These are phyloP conservation scores for Monosporozyma unispora DNA, from an alignment of 805 yeast genomes.

Conservation along the genomic window DNA sequence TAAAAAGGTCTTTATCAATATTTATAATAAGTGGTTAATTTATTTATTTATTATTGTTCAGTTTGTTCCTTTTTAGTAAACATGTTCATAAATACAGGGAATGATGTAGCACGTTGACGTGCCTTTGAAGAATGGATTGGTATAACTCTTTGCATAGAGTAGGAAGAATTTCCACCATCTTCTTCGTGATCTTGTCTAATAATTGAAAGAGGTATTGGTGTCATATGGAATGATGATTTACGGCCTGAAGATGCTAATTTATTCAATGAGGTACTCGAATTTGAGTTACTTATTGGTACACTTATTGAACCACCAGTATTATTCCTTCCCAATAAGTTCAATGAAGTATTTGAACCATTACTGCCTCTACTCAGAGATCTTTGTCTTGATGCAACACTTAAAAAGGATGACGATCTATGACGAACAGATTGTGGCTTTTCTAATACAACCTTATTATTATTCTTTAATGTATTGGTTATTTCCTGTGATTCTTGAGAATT, in stretches of 20 bases:
- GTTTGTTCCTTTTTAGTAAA: slow-evolving; percentile 2
- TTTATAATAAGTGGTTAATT: neutral
- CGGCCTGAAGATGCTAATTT: slow-evolving; percentile 13
- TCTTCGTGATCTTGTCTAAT: neutral
- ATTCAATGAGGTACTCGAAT: slow-evolving; percentile 8
- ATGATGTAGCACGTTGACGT: slow-evolving; percentile 4
- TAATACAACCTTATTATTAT: slow-evolving; percentile 3
- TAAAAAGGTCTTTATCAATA: neutral
- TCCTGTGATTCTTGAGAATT: neutral
- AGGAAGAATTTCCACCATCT: neutral
- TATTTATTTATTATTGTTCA: neutral
- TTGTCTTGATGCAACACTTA: slow-evolving; percentile 8
- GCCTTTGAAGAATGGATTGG: neutral
- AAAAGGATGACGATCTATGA: slow-evolving; percentile 19
- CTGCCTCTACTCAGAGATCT: slow-evolving; percentile 18
- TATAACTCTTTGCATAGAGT: neutral
- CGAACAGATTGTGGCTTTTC: slow-evolving; percentile 25
- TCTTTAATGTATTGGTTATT: neutral
- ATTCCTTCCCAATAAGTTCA: slow-evolving; percentile 11
- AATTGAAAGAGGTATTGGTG: slow-evolving; percentile 11
- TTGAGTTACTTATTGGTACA: slow-evolving; percentile 2
- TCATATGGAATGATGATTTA: slow-evolving; percentile 25
- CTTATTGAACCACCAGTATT: slow-evolving; percentile 10
- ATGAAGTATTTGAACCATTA: slow-evolving; percentile 20
- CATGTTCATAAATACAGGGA: slow-evolving; percentile 2